Evolutionary conservation across 306 rosid species (phyloP).

Genomic region (Glycine soja): DNA sequence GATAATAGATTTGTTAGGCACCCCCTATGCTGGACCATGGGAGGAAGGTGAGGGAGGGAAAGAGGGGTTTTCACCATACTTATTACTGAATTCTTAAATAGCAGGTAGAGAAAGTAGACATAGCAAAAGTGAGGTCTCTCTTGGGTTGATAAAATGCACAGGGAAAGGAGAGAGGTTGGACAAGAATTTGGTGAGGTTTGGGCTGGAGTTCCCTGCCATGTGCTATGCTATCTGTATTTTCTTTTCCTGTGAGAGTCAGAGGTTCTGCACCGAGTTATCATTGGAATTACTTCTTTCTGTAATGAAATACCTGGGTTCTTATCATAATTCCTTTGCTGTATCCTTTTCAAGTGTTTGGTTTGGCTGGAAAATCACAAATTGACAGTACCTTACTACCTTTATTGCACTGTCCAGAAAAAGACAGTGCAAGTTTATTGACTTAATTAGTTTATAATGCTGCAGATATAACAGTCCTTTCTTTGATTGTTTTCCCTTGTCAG

Average conservation of each 20-base stretch:
- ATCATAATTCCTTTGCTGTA: too few relatives aligned
- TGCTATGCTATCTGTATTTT: neutral
- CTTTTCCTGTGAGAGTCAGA: neutral
- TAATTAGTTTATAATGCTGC: conserved; percentile 1
- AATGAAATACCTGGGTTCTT: too few relatives aligned
- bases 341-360: neutral
- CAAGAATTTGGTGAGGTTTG: neutral
- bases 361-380: conserved; percentile 10
- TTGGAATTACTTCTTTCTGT: neutral
- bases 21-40: neutral
- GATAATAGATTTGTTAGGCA: neutral
- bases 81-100: neutral
- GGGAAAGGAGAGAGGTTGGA: neutral
- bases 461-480: neutral
- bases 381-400: neutral
- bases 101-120: neutral
- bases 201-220: neutral
- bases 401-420: conserved; percentile 29
- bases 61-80: neutral
- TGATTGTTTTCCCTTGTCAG: conserved; percentile 4
- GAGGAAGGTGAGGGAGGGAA: neutral
- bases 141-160: neutral
- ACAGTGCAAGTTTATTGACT: conserved; percentile 15
- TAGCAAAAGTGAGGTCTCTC: neutral
- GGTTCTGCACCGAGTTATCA: neutral